Percentiles rank a stretch among this genome's conserved stretches.
These are phyloP conservation scores for Protostelium mycophagum DNA, from an alignment of 78 protist species.

Conservation along the genomic window DNA sequence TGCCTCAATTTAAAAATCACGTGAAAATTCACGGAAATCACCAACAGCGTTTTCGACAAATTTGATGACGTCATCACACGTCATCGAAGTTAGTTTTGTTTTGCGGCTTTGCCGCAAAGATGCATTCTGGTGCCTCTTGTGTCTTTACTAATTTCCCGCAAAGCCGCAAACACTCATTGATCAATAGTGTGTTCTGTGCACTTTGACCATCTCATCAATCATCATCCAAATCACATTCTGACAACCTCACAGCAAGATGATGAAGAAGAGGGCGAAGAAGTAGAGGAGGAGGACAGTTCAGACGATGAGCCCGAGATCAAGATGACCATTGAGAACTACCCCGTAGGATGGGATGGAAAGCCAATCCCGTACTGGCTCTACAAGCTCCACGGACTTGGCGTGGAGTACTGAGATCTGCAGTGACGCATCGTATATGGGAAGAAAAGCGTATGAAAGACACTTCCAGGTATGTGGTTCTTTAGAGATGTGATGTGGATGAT, in stretches of 20 bases:
- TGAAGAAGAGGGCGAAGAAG: conserved; percentile 63
- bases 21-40: too few relatives aligned
- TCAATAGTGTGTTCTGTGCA: not conserved
- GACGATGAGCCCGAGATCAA: conserved; percentile 36
- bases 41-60: too few relatives aligned
- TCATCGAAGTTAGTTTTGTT: too few relatives aligned
- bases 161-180: not conserved
- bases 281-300: conserved; percentile 58
- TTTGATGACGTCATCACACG: too few relatives aligned
- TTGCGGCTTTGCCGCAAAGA: too few relatives aligned
- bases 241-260: conserved; percentile 19
- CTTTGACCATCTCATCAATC: not conserved
- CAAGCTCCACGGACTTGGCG: conserved; percentile 88
- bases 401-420: conserved; percentile 96
- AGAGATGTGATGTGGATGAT: not conserved
- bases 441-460: conserved; percentile 85
- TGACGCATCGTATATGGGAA: conserved; percentile 83
- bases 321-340: conserved; percentile 74
- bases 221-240: not conserved
- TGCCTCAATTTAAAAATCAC: too few relatives aligned
- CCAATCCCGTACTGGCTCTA: conserved; percentile 98
- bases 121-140: too few relatives aligned
- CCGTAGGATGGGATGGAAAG: conserved; percentile 95
- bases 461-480: conserved; percentile 65
- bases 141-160: too few relatives aligned